Evolutionary conservation across 495 filamentous ascomycete species (phyloP).

Genomic region (Hyaloscypha finlandica): DNA sequence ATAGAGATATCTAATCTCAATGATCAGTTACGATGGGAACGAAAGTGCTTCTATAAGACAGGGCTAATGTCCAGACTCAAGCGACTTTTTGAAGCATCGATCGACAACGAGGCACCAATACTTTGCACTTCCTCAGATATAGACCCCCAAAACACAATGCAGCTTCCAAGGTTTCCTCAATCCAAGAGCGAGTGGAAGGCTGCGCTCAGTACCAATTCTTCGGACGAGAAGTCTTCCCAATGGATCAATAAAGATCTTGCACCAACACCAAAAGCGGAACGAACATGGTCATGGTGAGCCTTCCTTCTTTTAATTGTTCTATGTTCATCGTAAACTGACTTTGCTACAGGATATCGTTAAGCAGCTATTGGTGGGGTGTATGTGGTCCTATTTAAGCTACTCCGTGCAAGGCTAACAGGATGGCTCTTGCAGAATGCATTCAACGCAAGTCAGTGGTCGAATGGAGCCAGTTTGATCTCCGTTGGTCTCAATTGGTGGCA

Average conservation of each 20-base stretch:
- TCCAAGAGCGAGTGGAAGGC: slow-evolving; percentile 2
- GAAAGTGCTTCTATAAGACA: not conserved
- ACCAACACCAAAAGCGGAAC: not conserved
- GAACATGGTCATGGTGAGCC: not conserved
- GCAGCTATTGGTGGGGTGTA: slow-evolving; percentile 7
- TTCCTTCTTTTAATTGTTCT: not conserved
- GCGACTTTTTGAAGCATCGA: not conserved
- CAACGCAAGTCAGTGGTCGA: slow-evolving; percentile 6
- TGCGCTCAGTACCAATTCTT: slow-evolving; percentile 1
- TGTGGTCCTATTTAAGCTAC: not conserved
- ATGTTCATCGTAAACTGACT: not conserved
- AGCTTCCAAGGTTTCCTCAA: not conserved
- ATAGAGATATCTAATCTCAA: not conserved
- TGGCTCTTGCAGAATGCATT: not conserved
- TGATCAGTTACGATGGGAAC: not conserved
- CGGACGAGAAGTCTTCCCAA: not conserved
- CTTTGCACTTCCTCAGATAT: not conserved
- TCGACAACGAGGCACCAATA: not conserved
- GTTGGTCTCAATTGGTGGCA: slow-evolving; percentile 7
- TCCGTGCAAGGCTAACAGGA: not conserved
- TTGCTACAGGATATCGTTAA: not conserved
- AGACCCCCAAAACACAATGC: not conserved
- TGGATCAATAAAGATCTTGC: slow-evolving; percentile 6
- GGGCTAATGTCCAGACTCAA: not conserved
- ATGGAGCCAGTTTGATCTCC: slow-evolving; percentile 4